Evolutionary conservation across 345 rosid genomes (phyloP), one percentile per base, ranked within the genome.

Genomic region (Gynandropsis gynandra): DNA sequence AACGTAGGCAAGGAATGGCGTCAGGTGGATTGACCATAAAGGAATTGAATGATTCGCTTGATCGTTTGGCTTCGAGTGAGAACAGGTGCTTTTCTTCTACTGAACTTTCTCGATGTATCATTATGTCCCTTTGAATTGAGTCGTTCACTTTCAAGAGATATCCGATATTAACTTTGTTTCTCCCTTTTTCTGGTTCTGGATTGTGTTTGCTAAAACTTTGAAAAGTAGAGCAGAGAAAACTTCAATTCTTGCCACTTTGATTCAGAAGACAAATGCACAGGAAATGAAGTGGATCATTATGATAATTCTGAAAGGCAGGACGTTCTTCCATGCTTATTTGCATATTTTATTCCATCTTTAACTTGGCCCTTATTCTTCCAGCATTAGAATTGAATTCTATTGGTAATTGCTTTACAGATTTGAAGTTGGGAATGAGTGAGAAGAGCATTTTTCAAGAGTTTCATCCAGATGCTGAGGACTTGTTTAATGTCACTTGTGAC

Each of bases 281-380:
- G 98, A 89, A 59, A 89, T 89, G 98, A 86, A 86, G 75, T 89
- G 96, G 96, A 78, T 89, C 35, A 65, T 89, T 67, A 81, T 81
- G 90, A 81, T 89, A 31, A 80, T 89, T 72, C 87, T 89, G 13
- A 86, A 86, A 89, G 98, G 98, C 74, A 31, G 2, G 41, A 10
- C 16, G 9, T 54, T n/a, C n/a, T 9, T 59, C 31, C 10, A 1
- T 41, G 35, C 10, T 31, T 51, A 9, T 41, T 35, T 4, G 9
- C 32, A 29, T 8, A 18, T 8, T 50, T 10, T 35, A 27, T 31
- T 10, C 14, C 15, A 41, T 21, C 47, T 38, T 7, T 53, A 8
- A 10, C 18, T 35, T 20, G 4, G 12, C 7, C 24, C 17, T 52
- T 52, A 1, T 39, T 29, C 12, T 8, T 9, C 9, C 10, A 10